Conservation (phyloP, 1,284 basidiomycete genomes). For the Rhodotorula sp. region DNA sequence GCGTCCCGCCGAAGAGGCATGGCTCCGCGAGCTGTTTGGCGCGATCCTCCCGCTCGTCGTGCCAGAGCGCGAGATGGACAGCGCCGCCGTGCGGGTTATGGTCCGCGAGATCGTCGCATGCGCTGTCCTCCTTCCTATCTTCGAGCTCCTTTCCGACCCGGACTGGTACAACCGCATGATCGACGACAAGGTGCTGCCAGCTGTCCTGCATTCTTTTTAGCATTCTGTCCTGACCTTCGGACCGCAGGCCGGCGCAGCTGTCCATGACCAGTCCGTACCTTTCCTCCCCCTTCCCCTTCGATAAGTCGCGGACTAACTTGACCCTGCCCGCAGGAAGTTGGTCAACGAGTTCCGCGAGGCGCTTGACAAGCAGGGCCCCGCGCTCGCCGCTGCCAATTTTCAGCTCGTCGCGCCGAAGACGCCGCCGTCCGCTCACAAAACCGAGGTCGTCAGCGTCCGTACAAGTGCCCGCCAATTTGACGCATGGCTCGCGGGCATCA, state of each 20-base stretch:
- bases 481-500: constrained; percentile 81
- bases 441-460: constrained; percentile 45
- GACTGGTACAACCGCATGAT: constrained; percentile 95
- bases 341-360: constrained; percentile 58
- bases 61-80: constrained; percentile 70
- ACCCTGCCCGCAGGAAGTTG: constrained; percentile 51
- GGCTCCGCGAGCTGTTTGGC: constrained; percentile 72
- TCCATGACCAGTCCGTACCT: constrained; percentile 74
- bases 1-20: constrained; percentile 81
- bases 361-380: constrained; percentile 48
- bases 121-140: constrained; percentile 76
- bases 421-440: neutral
- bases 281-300: no score
- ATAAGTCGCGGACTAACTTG: neutral
- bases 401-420: neutral
- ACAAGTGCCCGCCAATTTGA: constrained; percentile 72
- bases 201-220: no score
- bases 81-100: constrained; percentile 69
- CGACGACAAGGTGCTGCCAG: constrained; percentile 72
- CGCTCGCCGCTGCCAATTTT: neutral
- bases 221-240: neutral
- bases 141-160: constrained; percentile 89
- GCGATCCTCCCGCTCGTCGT: constrained; percentile 70
- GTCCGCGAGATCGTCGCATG: constrained; percentile 81
- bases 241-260: constrained; percentile 75